Evolutionary conservation across 2,329 filamentous ascomycete species (phyloP), one percentile per base, ranked within the genome.

Genomic region (Knoxdaviesia capensis): DNA sequence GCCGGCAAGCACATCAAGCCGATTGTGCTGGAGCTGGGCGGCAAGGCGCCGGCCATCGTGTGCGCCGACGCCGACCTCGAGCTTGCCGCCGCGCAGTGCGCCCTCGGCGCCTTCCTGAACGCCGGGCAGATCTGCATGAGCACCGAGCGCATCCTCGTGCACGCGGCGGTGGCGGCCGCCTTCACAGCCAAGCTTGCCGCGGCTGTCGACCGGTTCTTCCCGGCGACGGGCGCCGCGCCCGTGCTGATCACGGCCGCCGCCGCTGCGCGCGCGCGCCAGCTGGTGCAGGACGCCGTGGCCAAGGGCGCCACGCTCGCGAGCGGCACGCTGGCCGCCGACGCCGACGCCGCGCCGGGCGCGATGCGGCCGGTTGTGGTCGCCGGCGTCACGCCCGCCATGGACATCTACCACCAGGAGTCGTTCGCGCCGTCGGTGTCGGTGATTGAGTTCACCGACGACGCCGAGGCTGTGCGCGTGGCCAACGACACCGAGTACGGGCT

Each of bases 401-500:
- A 83, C 43, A 59, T 92, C 10, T 88, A 79, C 58, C 61, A 70
- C 49, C 76, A 69, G 1, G 84, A 92, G 58, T 80, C 73, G 1
- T 92, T 92, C 51, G 84, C 81, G 0, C 83, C 85, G 0, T 74
- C 71, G 0, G 79, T 86, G 1, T 75, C 74, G 10, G 52, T 90
- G 20, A 70, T 79, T 9, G 63, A 69, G 28, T 66, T 87, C 30
- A 65, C 74, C n/a, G 64, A 59, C 3, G 78, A 83, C 39, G 80
- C 84, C 32, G 77, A 86, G 48, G 83, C 81, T 0, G 57, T 90
- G 29, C 60, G 65, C 31, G 61, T 88, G 11, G 81, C 83, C 9
- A 92, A 93, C 53, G 80, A 88, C 50, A 85, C 79, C 1, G 79
- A 85, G 40, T 90, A 86, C 53, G 84, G 84, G 4, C 66, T 92